Base-by-base conservation (phyloP, 768 basidiomycete genomes). In the Leccinum rimulosum region DNA sequence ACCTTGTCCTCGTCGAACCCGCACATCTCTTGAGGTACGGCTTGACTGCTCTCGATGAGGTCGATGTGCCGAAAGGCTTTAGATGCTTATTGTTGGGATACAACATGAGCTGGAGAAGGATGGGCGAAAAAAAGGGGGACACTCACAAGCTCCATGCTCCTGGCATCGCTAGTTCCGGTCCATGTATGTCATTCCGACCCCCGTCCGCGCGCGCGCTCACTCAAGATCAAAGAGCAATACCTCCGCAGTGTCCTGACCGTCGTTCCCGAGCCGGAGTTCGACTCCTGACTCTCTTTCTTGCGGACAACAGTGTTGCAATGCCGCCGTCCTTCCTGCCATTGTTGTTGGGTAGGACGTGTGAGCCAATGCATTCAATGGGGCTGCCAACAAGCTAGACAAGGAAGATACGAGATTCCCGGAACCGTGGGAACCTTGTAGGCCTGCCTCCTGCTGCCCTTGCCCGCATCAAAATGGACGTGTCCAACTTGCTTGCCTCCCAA, bases 141-240 rank as follows among this genome's bases (percentile, higher is more conserved):
- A 66, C 74, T 50, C 64, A 92, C 95, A 73, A 93, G 87, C 66
- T 98, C 97, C 97, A 98, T 98, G 68, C 95, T 95, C 1, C 93
- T n/a, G n/a, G n/a, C 95, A 70, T 96, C 93, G 61, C 93, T 94
- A 0, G 92, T 86, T 0, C 93, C 94, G 27, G 27, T 27, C 1
- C 19, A 12, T 11, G 43, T 19, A 12, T 22, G 19, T 27, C 45
- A 7, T 28, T 22, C 43, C 43, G 25, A 3, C 4, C 33, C 14
- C 19, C 43, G 17, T n/a, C n/a, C 43, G 43, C 43, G 43, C 19
- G 2, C 17, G 14, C 19, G 14, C n/a, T 56, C 60, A 84, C 61
- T 87, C 86, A 65, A 93, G 72, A 72, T 95, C 92, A 65, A 95
- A 96, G 15, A 95, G 69, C 53, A 95, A 70, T 19, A 93, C 78